Conservation (phyloP, 2,329 filamentous ascomycete genomes). For the Raffaelea albimanens region DNA sequence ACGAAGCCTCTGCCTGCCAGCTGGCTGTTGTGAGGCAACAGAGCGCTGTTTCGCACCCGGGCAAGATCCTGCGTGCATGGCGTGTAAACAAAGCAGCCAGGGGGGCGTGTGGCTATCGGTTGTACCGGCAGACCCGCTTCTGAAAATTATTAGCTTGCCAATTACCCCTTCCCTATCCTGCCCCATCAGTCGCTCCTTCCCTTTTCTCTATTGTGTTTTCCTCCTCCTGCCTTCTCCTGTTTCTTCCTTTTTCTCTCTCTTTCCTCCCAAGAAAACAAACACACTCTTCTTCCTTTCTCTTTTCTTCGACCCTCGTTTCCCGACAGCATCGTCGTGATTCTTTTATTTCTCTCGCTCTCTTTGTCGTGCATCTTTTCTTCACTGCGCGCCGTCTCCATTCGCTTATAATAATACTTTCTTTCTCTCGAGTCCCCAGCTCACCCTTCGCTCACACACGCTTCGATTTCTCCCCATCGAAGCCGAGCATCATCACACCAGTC, state of each 20-base stretch:
- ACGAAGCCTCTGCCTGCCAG: too few species aligned
- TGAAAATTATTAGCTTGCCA: slow-evolving; percentile 6
- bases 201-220: slow-evolving; percentile 6
- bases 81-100: background rate
- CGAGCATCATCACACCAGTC: too few species aligned
- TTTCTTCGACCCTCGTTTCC: background rate
- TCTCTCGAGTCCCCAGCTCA: background rate
- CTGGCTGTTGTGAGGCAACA: too few species aligned
- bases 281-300: background rate
- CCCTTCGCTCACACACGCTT: background rate
- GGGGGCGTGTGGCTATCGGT: slow-evolving; percentile 1
- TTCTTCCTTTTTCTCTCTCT: slow-evolving; percentile 3
- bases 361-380: slow-evolving; percentile 6
- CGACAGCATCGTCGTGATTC: background rate
- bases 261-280: background rate
- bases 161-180: slow-evolving; percentile 5
- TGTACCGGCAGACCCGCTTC: background rate
- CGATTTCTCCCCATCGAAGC: background rate
- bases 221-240: background rate
- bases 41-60: background rate
- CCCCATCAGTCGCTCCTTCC: slow-evolving; percentile 1
- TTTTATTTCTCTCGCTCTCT: background rate
- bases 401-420: slow-evolving; percentile 5
- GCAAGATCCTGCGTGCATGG: slow-evolving; percentile 2
- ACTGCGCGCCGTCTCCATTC: slow-evolving; percentile 10